Base-by-base conservation (phyloP, 495 filamentous ascomycete species). In the Penicillium canescens region DNA sequence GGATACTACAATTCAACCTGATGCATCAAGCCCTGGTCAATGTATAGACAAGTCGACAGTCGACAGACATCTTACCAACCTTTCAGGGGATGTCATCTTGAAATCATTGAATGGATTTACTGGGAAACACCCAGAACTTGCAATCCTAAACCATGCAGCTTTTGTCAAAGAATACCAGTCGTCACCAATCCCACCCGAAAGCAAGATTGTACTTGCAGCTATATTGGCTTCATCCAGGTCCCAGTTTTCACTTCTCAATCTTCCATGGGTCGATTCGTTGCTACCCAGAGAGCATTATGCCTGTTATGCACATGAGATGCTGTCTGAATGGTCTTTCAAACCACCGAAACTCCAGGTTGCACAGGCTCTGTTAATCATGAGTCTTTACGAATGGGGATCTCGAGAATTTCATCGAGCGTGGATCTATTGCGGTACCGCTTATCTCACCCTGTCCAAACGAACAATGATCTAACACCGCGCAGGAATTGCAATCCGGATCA, bases 401-500 rank as follows among this genome's bases (percentile, higher is more conserved):
- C 52, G 62, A 14, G 53, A 59, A 9, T 61, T 61, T 18, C 59
- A 65, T 37, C 51, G 50, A 18, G 62, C 61, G 2, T 65, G 61
- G 61, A 55, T 65, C 7, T 61, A 65, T 42, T 61, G 61, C 41
- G 61, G 61, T 62, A 52, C 42, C 9, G 14, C 16, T 3, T 8
- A 2, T 38, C n/a, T 8, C 14, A 4, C 7, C 8, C 6, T 9
- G 14, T 7, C 20, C 0, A 4, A 41, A 10, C 4, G 18, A 41
- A 16, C 18, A 10, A 16, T 9, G 6, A 4, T 10, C 47, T 45
- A 21, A 48, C 6, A 1, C n/a, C 12, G 12, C n/a, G 28, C 31
- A 61, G 62, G 55, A n/a, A 58, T 61, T 37, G 55, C 59, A 13
- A 46, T 54, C 18, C 40, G 59, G 14, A 61, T 65, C 37, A 65